Percentiles rank a stretch among this genome's conserved stretches.
Evolutionary conservation across 768 basidiomycete genomes (phyloP).

Genomic region (Tricholoma terreum): DNA sequence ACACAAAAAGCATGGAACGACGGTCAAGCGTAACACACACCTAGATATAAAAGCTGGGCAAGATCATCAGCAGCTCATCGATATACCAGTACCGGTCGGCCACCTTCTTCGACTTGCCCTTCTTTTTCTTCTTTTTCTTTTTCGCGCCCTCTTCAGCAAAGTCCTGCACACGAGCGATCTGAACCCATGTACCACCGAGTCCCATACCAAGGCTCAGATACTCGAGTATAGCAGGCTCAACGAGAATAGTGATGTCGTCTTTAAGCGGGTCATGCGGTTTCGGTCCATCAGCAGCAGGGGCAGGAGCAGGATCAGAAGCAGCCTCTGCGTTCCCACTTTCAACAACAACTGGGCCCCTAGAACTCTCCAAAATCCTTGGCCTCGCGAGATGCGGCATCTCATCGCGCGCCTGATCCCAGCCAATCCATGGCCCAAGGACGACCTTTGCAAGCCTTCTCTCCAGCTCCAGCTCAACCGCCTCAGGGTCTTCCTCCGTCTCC

Average conservation of each 20-base stretch:
- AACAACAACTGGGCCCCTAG: slow-evolving; percentile 26
- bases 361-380: slow-evolving; percentile 37
- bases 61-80: slow-evolving; percentile 35
- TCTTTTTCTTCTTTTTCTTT: slow-evolving; percentile 37
- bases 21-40: not conserved
- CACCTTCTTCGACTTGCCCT: slow-evolving; percentile 31
- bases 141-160: slow-evolving; percentile 13
- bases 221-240: slow-evolving; percentile 43
- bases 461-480: slow-evolving; percentile 38
- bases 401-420: slow-evolving; percentile 35
- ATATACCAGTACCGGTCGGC: slow-evolving; percentile 40
- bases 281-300: slow-evolving; percentile 3
- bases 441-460: slow-evolving; percentile 34
- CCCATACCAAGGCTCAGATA: slow-evolving; percentile 53
- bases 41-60: slow-evolving; percentile 38
- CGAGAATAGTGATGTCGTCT: slow-evolving; percentile 59
- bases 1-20: not conserved
- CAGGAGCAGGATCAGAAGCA: slow-evolving; percentile 18
- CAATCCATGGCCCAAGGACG: slow-evolving; percentile 39
- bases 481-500: slow-evolving; percentile 21
- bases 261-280: slow-evolving; percentile 48
- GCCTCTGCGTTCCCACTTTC: slow-evolving; percentile 6
- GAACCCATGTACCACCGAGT: slow-evolving; percentile 65
- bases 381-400: slow-evolving; percentile 31
- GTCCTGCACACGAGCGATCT: slow-evolving; percentile 46